These are phyloP conservation scores for Trypanosoma vivax DNA, from an alignment of 208 protist genomes.

Conservation along the genomic window DNA sequence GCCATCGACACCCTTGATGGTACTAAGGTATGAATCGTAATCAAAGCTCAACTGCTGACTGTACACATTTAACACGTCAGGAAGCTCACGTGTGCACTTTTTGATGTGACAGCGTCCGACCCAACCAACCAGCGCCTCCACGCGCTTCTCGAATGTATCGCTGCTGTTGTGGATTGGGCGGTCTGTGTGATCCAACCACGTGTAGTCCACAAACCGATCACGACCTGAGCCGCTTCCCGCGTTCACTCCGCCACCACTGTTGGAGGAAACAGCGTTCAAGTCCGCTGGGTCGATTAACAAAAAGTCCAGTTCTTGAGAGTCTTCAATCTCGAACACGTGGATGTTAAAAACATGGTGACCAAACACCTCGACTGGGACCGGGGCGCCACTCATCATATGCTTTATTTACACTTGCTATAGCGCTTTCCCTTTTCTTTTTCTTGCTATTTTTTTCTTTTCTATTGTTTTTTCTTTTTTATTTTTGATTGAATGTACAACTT, in stretches of 20 bases:
- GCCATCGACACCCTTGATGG: conserved; percentile 1
- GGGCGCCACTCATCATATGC: too few relatives aligned
- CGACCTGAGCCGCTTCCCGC: not conserved
- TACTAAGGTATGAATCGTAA: conserved; percentile 32
- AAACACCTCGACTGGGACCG: too few relatives aligned
- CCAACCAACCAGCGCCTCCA: conserved; percentile 26
- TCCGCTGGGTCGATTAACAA: conserved; percentile 19
- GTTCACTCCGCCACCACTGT: not conserved
- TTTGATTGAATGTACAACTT: not conserved
- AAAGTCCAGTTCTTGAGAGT: conserved; percentile 37
- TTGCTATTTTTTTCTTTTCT: not conserved
- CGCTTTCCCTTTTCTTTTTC: not conserved
- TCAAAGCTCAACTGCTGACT: conserved; percentile 28
- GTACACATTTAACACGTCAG: conserved; percentile 14
- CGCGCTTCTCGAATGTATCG: conserved; percentile 15
- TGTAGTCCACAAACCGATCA: conserved; percentile 29
- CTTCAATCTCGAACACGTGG: conserved; percentile 22
- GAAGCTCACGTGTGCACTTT: conserved; percentile 17
- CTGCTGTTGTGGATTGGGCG: conserved; percentile 17
- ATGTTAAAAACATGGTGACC: too few relatives aligned
- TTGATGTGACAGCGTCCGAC: conserved; percentile 28
- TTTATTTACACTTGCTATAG: too few relatives aligned
- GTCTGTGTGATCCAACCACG: conserved; percentile 19
- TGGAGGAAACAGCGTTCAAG: too few relatives aligned
- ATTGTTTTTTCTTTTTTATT: not conserved